These are phyloP conservation scores for Colletotrichum sp. DNA, from an alignment of 2,329 filamentous ascomycete species.

Conservation along the genomic window DNA sequence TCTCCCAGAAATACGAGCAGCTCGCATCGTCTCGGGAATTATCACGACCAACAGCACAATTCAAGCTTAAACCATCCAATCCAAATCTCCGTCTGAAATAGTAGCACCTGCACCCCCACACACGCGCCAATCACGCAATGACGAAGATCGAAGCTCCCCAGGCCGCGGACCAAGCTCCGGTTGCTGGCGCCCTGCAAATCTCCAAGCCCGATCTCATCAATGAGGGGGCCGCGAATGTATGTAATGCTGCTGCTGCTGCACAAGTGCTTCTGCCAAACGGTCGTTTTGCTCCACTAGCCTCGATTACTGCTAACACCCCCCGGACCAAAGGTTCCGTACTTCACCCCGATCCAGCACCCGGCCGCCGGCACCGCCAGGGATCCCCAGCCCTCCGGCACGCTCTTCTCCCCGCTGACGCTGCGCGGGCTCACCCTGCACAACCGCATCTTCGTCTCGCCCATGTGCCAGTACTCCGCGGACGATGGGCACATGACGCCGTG, in stretches of 20 bases:
- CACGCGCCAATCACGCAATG: background rate
- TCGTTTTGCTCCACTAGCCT: background rate
- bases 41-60: background rate
- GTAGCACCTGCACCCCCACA: background rate
- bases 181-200: background rate
- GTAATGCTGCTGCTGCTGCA: background rate
- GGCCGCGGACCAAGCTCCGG: background rate
- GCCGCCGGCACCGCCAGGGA: slow-evolving; percentile 51
- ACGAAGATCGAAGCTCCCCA: slow-evolving; percentile 1
- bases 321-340: slow-evolving; percentile 42
- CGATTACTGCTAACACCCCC: background rate
- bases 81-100: background rate
- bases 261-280: background rate
- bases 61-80: background rate
- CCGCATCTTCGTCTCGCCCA: slow-evolving; percentile 50
- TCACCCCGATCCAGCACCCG: slow-evolving; percentile 53
- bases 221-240: slow-evolving; percentile 35
- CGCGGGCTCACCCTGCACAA: slow-evolving; percentile 49
- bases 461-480: slow-evolving; percentile 52
- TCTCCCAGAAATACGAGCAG: background rate
- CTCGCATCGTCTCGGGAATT: background rate
- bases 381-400: slow-evolving; percentile 45
- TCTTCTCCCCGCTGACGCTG: slow-evolving; percentile 51
- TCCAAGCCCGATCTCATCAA: slow-evolving; percentile 19
- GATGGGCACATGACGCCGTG: slow-evolving; percentile 46